These are phyloP conservation scores for Raddia distichophylla DNA, from an alignment of 176 grass and related monocot species.

Conservation along the genomic window DNA sequence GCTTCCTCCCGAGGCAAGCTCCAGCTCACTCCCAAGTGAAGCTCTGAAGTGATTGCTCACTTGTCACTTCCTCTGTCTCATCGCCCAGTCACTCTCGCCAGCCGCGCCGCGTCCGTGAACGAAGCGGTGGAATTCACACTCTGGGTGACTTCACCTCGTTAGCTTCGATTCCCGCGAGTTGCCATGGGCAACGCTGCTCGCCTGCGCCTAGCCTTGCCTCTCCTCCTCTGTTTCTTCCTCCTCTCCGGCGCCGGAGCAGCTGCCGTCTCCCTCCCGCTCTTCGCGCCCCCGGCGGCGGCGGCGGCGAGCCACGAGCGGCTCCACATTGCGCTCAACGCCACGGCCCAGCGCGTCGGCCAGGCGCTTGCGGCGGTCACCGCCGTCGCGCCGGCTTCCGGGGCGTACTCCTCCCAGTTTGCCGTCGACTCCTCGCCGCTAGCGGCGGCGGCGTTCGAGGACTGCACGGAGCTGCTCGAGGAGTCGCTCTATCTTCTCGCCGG, in stretches of 20 bases:
- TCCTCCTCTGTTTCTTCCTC: not conserved
- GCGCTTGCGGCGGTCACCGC: slow-evolving; percentile 44
- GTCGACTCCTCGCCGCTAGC: slow-evolving; percentile 27
- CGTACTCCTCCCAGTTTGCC: not conserved
- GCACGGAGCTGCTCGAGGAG: slow-evolving; percentile 63
- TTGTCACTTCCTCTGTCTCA: too few relatives aligned
- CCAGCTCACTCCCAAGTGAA: not conserved
- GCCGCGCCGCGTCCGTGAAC: not conserved
- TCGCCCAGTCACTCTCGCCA: too few relatives aligned
- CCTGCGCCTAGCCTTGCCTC: not conserved
- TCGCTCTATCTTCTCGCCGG: slow-evolving; percentile 46
- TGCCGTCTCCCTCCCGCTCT: not conserved
- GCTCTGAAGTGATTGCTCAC: too few relatives aligned
- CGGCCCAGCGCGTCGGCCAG: slow-evolving; percentile 38
- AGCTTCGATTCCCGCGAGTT: not conserved
- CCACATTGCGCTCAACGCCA: slow-evolving; percentile 56
- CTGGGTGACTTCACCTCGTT: not conserved
- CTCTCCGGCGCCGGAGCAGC: not conserved
- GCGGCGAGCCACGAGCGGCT: slow-evolving; percentile 1
- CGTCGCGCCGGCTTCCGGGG: not conserved
- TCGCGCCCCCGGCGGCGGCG: slow-evolving; percentile 17
- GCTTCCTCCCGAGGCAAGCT: not conserved
- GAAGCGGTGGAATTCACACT: not conserved
- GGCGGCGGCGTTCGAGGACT: slow-evolving; percentile 57
- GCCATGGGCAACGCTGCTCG: not conserved